Conservation (phyloP, 75 land plant species). For the Cryptomeria japonica region DNA sequence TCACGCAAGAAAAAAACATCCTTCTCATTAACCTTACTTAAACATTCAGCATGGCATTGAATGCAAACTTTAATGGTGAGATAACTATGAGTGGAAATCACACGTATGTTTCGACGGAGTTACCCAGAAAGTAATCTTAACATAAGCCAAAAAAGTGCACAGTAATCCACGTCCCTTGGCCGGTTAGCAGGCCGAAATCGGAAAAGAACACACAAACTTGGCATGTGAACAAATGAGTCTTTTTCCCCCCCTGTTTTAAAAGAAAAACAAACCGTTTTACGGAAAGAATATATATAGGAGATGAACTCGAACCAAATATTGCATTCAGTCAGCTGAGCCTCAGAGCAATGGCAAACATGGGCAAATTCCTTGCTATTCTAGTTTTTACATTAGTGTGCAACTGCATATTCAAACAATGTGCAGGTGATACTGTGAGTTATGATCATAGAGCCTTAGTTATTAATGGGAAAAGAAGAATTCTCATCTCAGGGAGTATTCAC, state of each 20-base stretch:
- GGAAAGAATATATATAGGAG: not conserved
- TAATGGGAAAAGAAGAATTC: conserved; percentile 31
- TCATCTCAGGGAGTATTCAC: conserved; percentile 38
- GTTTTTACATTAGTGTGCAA: not conserved
- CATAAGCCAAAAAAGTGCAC: too few relatives aligned
- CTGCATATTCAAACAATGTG: not conserved
- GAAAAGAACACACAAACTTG: too few relatives aligned
- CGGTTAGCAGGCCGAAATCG: too few relatives aligned
- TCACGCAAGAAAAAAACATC: too few relatives aligned
- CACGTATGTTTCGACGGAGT: too few relatives aligned
- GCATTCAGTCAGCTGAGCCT: not conserved
- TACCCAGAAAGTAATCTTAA: too few relatives aligned
- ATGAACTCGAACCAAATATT: not conserved
- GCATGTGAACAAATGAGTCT: not conserved
- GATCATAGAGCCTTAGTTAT: conserved; percentile 27
- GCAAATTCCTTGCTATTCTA: not conserved
- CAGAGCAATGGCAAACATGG: not conserved
- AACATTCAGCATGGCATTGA: too few relatives aligned
- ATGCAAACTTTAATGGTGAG: too few relatives aligned
- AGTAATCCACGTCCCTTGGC: too few relatives aligned
- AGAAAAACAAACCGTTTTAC: not conserved
- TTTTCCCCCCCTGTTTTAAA: not conserved
- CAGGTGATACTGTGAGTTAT: conserved; percentile 4
- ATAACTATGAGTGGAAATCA: too few relatives aligned
- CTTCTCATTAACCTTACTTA: too few relatives aligned